Base-by-base conservation (phyloP, 2,329 filamentous ascomycete genomes). In the Cladosporium cucumerinum region DNA sequence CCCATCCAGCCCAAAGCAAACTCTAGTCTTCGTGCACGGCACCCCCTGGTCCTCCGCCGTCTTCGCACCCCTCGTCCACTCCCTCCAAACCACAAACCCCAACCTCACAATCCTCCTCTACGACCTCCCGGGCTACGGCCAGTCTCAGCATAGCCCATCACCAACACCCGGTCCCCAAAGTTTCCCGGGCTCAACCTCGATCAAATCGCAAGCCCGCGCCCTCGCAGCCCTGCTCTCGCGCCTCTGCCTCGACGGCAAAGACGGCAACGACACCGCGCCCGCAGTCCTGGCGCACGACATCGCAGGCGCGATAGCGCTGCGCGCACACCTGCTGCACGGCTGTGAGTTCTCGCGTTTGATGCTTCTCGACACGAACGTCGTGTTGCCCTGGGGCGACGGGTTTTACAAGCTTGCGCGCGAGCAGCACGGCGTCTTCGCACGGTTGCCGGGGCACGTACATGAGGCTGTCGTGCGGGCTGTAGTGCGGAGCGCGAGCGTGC, bases 251-350 rank as follows among this genome's bases (percentile, higher is more conserved):
- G 12, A 64, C 4, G 12, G 25, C 1, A 32, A 52, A 6, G 16
- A 21, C 8, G 18, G 39, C 6, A 43, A 21, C 26, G 26, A 7
- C 18, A 3, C 18, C 14, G 8, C n/a, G 4, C 73, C 80, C 0
- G 76, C 80, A 61, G 71, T 83, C 0, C 66, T 82, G 1, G 80
- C 80, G 0, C 81, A 83, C 65, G 81, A 82, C 32, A 77, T 81
- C 39, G 81, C 74, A 0, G 80, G 81, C 0, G 64, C 81, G 11
- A 75, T 82, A 49, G 74, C 73, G 23, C 57, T 82, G 5, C 76
- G 80, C 2, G 75, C 75, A 0, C 72, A 78, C 58, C 67, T 82
- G 0, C 70, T 83, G 1, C 23, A n/a, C 3, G 23, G n/a, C 12
- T 28, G 18, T 16, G 39, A 54, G 8, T 54, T 54, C n/a, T 32